Percentiles rank a stretch among this genome's conserved stretches.
Conservation (phyloP, 2,329 filamentous ascomycete species). For the Xylariaceae sp. region DNA sequence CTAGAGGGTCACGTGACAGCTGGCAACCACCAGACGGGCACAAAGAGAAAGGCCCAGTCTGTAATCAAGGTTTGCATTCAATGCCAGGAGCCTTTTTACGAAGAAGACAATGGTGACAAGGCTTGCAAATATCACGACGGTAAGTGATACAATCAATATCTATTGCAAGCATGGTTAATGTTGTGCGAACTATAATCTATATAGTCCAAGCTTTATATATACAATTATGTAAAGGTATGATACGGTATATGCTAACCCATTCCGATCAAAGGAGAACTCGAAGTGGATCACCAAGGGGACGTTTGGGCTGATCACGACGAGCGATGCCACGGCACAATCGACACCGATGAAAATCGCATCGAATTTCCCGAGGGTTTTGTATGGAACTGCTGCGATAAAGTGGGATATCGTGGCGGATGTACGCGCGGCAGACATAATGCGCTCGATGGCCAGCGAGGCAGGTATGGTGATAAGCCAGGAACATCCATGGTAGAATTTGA, state of each 20-base stretch:
- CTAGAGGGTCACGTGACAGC: neutral
- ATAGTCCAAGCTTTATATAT: too few species aligned
- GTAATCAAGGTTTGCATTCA: conserved; percentile 23
- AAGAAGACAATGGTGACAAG: conserved; percentile 21
- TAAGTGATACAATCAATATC: neutral
- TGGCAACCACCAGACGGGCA: neutral
- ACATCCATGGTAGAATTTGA: too few species aligned
- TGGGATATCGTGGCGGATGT: conserved; percentile 2
- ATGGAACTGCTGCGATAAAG: conserved; percentile 4
- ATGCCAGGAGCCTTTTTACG: conserved; percentile 24
- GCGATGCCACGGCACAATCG: conserved; percentile 37
- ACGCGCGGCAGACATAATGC: conserved; percentile 2
- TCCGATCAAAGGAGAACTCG: conserved; percentile 31
- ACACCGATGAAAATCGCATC: conserved; percentile 13
- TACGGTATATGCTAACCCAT: neutral
- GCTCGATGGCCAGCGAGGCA: too few species aligned
- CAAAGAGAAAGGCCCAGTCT: conserved; percentile 23
- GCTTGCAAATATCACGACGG: conserved; percentile 24
- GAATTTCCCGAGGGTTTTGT: neutral
- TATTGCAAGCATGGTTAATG: neutral
- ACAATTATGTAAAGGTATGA: too few species aligned
- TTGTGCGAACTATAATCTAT: too few species aligned
- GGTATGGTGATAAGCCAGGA: too few species aligned
- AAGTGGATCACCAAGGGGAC: conserved; percentile 32
- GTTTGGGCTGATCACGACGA: conserved; percentile 43